Percentiles rank a stretch among this genome's conserved stretches.
Evolutionary conservation across 1,284 basidiomycete species (phyloP).

Genomic region (Trichosporon ovoides): DNA sequence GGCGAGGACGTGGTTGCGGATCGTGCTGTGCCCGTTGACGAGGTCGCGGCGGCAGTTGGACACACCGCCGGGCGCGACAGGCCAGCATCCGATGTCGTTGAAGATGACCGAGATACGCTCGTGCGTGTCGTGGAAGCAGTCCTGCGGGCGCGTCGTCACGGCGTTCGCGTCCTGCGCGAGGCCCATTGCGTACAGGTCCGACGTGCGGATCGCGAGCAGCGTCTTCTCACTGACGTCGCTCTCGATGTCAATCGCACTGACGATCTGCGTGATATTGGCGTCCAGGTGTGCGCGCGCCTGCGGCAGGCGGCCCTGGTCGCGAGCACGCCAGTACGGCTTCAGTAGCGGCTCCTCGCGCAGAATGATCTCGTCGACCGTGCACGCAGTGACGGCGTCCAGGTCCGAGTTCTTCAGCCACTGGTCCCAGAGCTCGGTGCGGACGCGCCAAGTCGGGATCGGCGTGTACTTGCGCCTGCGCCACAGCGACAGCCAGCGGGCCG

Average conservation of each 20-base stretch:
- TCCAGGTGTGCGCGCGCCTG: slow-evolving; percentile 8
- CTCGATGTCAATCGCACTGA: slow-evolving; percentile 14
- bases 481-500: neutral
- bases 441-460: slow-evolving; percentile 7
- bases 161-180: slow-evolving; percentile 13
- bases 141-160: slow-evolving; percentile 11
- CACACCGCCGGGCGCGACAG: slow-evolving; percentile 14
- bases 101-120: slow-evolving; percentile 15
- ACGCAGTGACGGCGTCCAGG: slow-evolving; percentile 15
- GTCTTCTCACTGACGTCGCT: slow-evolving; percentile 13
- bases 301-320: slow-evolving; percentile 9
- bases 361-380: slow-evolving; percentile 14
- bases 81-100: slow-evolving; percentile 17
- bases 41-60: slow-evolving; percentile 18
- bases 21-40: slow-evolving; percentile 15
- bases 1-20: slow-evolving; percentile 16
- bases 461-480: slow-evolving; percentile 6
- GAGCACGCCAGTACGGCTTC: slow-evolving; percentile 10
- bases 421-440: slow-evolving; percentile 16
- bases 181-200: slow-evolving; percentile 17
- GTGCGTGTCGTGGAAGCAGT: slow-evolving; percentile 15
- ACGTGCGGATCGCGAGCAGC: slow-evolving; percentile 11
- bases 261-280: slow-evolving; percentile 11
- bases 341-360: slow-evolving; percentile 15
- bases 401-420: slow-evolving; percentile 9